Base-by-base conservation (phyloP, 1,284 basidiomycete species). In the Meira miltonrushii region DNA sequence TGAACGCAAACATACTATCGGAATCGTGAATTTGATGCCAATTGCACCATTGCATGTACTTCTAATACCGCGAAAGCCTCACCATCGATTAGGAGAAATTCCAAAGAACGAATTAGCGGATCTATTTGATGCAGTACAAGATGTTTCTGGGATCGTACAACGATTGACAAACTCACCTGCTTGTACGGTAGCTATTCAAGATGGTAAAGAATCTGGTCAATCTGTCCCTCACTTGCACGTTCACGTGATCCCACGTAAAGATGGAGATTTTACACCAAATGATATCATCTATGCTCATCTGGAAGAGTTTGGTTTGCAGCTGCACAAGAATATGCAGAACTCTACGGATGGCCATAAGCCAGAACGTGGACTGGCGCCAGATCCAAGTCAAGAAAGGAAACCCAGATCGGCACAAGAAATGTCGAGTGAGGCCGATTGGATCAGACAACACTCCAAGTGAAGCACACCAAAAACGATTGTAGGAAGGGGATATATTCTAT, bases 1-100 rank as follows among this genome's bases (percentile, higher is more conserved):
- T 37, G 23, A 39, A 12, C 25, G 50, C 4, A 39, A 28, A n/a
- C 21, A 40, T 44, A 53, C 57, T 15, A 10, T 54, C 2, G 71
- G 68, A 13, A 65, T 78, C 43, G 76, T 78, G 41, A 78, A 78
- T 59, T 65, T 78, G 19, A 75, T 75, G 57, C 76, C 76, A 19
- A 69, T 78, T 28, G 74, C 73, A 0, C 73, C 73, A 0, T 72
- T 74, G 1, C 76, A 75, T 54, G 69, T 75, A 1, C 54, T 78
- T 28, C 70, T 78, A 28, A 70, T 77, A 25, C 73, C 76, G 2
- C 62, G 65, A 12, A 59, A 37, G 8, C 61, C 60, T 15, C 72
- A 69, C 39, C 55, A 65, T 48, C 58, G 73, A 10, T 62, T 77
- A 2, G 58, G 57, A 0, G 66, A 77, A 41, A 54, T 72, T 1